Evolutionary conservation across 2,329 filamentous ascomycete species (phyloP), one percentile per base, ranked within the genome.

Genomic region (Rugonectria rugulosa): DNA sequence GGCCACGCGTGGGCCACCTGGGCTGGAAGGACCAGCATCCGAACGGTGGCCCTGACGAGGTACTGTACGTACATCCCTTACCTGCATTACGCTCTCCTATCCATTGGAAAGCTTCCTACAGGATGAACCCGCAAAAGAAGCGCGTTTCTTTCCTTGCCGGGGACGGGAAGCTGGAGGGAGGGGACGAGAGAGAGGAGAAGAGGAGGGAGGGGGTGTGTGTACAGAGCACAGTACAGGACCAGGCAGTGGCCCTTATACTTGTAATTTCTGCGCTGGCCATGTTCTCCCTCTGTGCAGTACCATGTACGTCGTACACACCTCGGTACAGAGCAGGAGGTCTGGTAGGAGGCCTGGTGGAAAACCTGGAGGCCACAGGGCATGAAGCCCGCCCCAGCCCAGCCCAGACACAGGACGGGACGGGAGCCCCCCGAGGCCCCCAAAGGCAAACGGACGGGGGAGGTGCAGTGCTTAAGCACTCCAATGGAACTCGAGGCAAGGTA

Each of bases 1-100:
- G 53, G 53, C 59, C 57, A 56, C 57, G 51, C 58, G 54, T 36
- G 40, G 54, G 36, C 54, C 50, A 60, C 54, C 53, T 50, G 52
- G 49, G 45, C 20, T 45, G 53, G 53, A 49, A 17, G 37, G 34
- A 40, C 40, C 53, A 55, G 40, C 41, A 27, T 48, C 37, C 15
- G 40, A 54, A 54, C 51, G 51, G 44, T 31, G 51, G 37, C 24
- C 24, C 51, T 38, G 19, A 32, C 37, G 24, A 54, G 21, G 51
- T 48, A 44, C 44, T 31, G n/a, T n/a, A n/a, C n/a, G n/a, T n/a
- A n/a, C n/a, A n/a, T n/a, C 43, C 29, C 31, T 37, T 29, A 32
- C 7, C 29, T 48, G 9, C n/a, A 26, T n/a, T 24, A 12, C 36
- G 42, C 23, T 29, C 44, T 34, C 37, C 43, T 37, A 19, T 24